A percentile compares a stretch with the other conserved stretches of the same genome.
These are phyloP conservation scores for Tieghemostelium lacteum DNA, from an alignment of 78 protist genomes.

Conservation along the genomic window DNA sequence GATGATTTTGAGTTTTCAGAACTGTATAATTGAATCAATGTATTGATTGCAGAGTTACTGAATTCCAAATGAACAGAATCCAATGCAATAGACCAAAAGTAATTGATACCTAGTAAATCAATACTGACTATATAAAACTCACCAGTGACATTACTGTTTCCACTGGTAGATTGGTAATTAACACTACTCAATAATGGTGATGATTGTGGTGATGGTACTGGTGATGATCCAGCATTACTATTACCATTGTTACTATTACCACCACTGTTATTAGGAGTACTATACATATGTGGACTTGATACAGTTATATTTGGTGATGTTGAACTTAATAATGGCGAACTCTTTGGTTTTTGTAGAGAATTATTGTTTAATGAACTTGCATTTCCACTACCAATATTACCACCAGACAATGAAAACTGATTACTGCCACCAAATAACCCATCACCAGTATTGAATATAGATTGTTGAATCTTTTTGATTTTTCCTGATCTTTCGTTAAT, in stretches of 20 bases:
- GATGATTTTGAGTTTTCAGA: slow-evolving; percentile 21
- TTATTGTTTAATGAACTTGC: too few species aligned
- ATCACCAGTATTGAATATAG: slow-evolving; percentile 43
- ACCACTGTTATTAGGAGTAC: background rate
- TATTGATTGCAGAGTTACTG: slow-evolving; percentile 45
- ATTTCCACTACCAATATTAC: too few species aligned
- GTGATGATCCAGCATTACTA: slow-evolving; percentile 12
- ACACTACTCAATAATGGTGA: slow-evolving; percentile 19
- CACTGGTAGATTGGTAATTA: background rate
- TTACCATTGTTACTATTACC: background rate
- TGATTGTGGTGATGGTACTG: slow-evolving; percentile 22
- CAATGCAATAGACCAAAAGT: slow-evolving; percentile 64
- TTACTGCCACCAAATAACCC: slow-evolving; percentile 17
- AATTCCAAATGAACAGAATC: slow-evolving; percentile 21
- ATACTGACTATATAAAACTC: slow-evolving; percentile 47
- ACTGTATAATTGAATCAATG: slow-evolving; percentile 29
- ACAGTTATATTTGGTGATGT: background rate
- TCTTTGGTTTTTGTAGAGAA: background rate
- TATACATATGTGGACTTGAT: background rate
- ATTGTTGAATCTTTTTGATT: slow-evolving; percentile 30
- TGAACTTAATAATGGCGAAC: background rate
- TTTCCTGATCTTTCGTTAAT: slow-evolving; percentile 60
- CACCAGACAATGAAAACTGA: slow-evolving; percentile 19
- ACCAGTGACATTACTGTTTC: background rate
- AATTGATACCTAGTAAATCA: slow-evolving; percentile 42